Evolutionary conservation across 768 basidiomycete species (phyloP).

Genomic region (Suillus plorans): DNA sequence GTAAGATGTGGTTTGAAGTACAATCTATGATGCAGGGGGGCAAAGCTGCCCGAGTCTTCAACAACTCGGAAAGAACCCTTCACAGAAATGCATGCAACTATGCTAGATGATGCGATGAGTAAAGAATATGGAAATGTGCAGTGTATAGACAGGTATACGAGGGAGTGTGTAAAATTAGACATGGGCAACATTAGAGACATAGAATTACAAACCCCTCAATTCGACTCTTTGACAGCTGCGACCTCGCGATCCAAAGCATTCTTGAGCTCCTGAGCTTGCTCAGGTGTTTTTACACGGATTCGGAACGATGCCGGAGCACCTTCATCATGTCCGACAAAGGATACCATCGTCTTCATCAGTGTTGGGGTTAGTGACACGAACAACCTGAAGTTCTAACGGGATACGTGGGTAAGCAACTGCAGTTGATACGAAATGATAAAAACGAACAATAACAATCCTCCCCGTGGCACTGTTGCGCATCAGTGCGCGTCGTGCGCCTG

Average conservation of each 20-base stretch:
- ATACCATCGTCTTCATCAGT: slow-evolving; percentile 50
- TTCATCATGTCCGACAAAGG: slow-evolving; percentile 68
- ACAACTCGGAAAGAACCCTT: neutral
- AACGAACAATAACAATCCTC: slow-evolving; percentile 69
- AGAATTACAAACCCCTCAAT: neutral
- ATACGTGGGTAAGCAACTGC: slow-evolving; percentile 10
- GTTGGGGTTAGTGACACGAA: slow-evolving; percentile 58
- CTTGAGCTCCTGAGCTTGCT: slow-evolving; percentile 56
- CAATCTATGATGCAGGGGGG: neutral
- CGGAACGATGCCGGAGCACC: slow-evolving; percentile 59
- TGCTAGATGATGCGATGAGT: neutral
- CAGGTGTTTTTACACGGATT: slow-evolving; percentile 59
- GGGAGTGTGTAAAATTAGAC: neutral
- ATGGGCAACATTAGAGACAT: neutral
- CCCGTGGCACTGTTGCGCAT: slow-evolving; percentile 74
- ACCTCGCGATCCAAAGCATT: slow-evolving; percentile 63
- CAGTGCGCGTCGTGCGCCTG: slow-evolving; percentile 55
- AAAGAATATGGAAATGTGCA: slow-evolving; percentile 1
- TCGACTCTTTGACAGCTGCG: slow-evolving; percentile 37
- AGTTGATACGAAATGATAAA: neutral
- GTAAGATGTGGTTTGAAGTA: slow-evolving; percentile 1
- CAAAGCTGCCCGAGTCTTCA: neutral
- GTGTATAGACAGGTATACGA: neutral
- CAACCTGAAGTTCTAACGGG: slow-evolving; percentile 69
- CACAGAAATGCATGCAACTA: neutral